Evolutionary conservation across 2,329 filamentous ascomycete genomes (phyloP), one percentile per base, ranked within the genome.

Genomic region (Chaetomium sp.): DNA sequence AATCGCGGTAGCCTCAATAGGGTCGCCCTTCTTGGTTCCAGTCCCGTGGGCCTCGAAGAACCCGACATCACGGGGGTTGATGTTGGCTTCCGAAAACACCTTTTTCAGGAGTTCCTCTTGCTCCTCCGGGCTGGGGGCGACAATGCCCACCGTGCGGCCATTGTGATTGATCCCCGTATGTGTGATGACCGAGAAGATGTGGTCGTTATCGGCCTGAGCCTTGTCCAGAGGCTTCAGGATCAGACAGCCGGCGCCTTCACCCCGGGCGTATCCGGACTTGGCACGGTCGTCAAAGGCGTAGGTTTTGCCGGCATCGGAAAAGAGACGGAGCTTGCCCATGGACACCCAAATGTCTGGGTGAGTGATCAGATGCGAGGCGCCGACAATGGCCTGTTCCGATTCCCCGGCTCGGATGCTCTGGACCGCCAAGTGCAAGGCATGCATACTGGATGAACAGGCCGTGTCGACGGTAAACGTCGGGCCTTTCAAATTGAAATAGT

Each of bases 1-100:
- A 32, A 79, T 70, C n/a, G 73, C 76, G 1, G 59, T 61, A 0
- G 72, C 72, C 59, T 79, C 77, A 14, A 71, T 69, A 0, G 74
- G 73, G 57, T 79, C 77, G 1, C 77, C 77, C 4, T 72, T 71
- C 35, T 68, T 63, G 1, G 76, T 79, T 4, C 75, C 76, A 0
- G 77, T 79, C 3, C 75, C 76, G 56, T 79, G 76, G 5, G 69
- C 67, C 62, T 76, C 74, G 43, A 75, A 66, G 52, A 71, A 74
- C 41, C 66, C 65, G n/a, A 66, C 64, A 32, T 66, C 60, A 5
- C 40, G 36, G 6, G 63, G 63, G 37, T 61, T 32, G 51, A 66
- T 60, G 10, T 43, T 41, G 35, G 62, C 62, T 48, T 62, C 57
- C 1, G 52, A 33, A 27, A 63, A 63, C 6, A 64, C 62, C 35